phyloP scores from a whole-genome alignment of 2,329 filamentous ascomycete genomes.

The Pyricularia grisea region DNA sequence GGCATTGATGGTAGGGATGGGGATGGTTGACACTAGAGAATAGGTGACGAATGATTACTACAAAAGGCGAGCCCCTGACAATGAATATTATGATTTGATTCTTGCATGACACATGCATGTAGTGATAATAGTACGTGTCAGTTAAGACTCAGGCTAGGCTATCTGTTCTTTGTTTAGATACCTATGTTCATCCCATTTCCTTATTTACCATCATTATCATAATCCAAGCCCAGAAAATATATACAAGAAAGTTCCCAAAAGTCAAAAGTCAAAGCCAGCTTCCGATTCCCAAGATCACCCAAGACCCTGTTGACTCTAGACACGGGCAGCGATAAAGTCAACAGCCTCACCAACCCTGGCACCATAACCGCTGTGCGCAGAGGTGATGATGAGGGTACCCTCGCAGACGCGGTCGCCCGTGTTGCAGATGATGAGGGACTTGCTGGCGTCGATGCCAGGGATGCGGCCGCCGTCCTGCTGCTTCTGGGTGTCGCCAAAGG shows the following conservation, averaged over 20 bases:
- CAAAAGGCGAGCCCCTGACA: too few relatives aligned
- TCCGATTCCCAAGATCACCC: neutral
- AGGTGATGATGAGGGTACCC: conserved; percentile 6
- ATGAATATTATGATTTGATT: too few relatives aligned
- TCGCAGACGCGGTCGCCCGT: conserved; percentile 8
- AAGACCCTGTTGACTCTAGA: neutral
- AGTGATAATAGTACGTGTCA: neutral
- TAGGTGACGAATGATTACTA: too few relatives aligned
- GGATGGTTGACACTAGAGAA: too few relatives aligned
- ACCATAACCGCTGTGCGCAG: conserved; percentile 7
- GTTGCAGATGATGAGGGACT: conserved; percentile 10
- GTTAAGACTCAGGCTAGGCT: neutral
- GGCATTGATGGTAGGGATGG: too few relatives aligned
- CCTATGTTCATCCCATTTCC: neutral
- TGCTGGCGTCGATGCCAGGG: conserved; percentile 3
- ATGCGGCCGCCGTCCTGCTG: conserved; percentile 8
- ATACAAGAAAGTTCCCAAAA: neutral
- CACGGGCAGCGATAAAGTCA: conserved; percentile 4
- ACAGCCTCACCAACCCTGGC: conserved; percentile 7
- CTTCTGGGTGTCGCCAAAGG: conserved; percentile 20
- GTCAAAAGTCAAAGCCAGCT: neutral
- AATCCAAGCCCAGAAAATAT: neutral
- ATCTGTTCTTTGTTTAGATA: neutral
- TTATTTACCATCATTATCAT: neutral
- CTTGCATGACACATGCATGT: too few relatives aligned